These are phyloP conservation scores for Polygonum maritimum DNA, from an alignment of 148 eudicot species.

Conservation along the genomic window DNA sequence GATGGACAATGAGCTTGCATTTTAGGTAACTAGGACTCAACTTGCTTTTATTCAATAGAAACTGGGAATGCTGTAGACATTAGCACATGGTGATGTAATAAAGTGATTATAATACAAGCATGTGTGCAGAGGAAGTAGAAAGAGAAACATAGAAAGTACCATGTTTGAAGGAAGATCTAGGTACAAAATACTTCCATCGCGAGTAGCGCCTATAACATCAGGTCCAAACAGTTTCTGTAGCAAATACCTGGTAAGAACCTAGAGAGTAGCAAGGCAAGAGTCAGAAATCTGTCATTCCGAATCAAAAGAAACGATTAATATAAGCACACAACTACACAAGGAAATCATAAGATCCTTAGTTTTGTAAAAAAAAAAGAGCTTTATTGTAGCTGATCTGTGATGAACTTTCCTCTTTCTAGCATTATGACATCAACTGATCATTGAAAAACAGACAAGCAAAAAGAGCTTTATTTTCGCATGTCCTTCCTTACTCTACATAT, in stretches of 20 bases:
- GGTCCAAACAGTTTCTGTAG: slow-evolving; percentile 81
- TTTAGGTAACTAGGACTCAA: not conserved
- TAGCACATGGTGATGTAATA: not conserved
- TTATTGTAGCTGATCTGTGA: no score
- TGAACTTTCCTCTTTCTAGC: no score
- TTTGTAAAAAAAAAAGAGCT: not conserved
- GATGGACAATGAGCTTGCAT: not conserved
- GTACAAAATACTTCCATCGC: slow-evolving; percentile 52
- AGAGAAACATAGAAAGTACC: slow-evolving; percentile 45
- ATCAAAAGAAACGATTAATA: not conserved
- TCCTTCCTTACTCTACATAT: not conserved
- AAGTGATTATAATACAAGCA: not conserved
- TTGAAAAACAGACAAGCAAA: no score
- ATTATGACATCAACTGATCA: no score
- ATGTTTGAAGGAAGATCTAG: slow-evolving; percentile 91
- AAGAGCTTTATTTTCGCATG: no score
- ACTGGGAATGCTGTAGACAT: not conserved
- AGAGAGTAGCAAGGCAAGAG: slow-evolving; percentile 11
- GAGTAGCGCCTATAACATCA: slow-evolving; percentile 41
- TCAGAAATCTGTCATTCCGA: not conserved
- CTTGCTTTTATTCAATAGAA: not conserved
- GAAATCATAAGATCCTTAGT: not conserved
- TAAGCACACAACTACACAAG: not conserved
- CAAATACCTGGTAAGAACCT: slow-evolving; percentile 62
- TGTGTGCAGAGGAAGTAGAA: not conserved